Base-by-base conservation (phyloP, 129 eudicot species). In the Chrysanthemum seticuspe region DNA sequence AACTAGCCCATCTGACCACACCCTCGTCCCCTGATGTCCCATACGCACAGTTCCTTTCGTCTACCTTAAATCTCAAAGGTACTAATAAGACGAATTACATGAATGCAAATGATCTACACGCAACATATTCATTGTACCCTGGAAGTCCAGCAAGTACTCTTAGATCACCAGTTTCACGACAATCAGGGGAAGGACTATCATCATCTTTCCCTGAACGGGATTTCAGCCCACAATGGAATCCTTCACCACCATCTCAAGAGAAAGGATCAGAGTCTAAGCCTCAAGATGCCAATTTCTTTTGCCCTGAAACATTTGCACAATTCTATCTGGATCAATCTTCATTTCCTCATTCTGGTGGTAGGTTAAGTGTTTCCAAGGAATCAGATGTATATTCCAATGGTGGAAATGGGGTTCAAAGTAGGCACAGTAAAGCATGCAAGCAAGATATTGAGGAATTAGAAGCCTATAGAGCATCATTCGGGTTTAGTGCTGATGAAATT, bases 1-100 rank as follows among this genome's bases (percentile, higher is more conserved):
- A 94, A 70, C 69, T 88, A 70, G 99, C 99, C 19, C 96, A 90
- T 66, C 45, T 90, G 19, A 94, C 99, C 57, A 94, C 97, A 40
- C 99, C 99, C 5, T 94, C 99, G 62, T 90, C 97, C 51, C 99
- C 99, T 0, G 99, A 94, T 51, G 99, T 94, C 44, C 99, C 99
- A 23, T 94, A 82, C 48, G 99, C 99, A 16, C 96, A 83, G 73
- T 88, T 94, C 78, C 97, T 88, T 29, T 79, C 96, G 34, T 90
- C 96, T 54, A 67, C 86, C 65, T 47, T 76, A 47, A 82, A 88
- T 18, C 68, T 84, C 57, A 93, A 87, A 84, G 54, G 65, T 6
- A 69, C 76, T 55, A 80, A 72, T 18, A 89, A 85, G 74, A 76
- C 64, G 6, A 82, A 73, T 62, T 92, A 85, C 76, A 68, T 65